Evolutionary conservation across 305 asterid species (phyloP), one percentile per base, ranked within the genome.

Genomic region (Fraxinus sp.): DNA sequence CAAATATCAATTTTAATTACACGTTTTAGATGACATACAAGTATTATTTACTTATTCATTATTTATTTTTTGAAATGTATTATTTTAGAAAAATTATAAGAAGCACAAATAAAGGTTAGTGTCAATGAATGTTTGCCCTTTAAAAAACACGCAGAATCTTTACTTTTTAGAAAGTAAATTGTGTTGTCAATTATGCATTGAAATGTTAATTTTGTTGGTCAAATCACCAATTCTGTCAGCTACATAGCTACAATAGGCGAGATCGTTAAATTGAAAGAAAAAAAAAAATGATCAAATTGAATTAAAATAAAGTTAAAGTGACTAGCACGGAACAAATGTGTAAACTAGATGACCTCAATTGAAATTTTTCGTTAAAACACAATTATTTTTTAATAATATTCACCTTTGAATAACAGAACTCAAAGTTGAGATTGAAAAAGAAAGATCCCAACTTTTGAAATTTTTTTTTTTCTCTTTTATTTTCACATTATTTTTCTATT

Each of bases 401-500:
- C 28, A 74, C 59, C n/a, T 72, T 78, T 74, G 81, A 84, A 62
- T 37, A 75, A 28, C 36, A 46, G 30, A 71, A 55, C 11, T 46
- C 75, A 72, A 62, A 84, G 76, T 71, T 16, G 76, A n/a, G 8
- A 55, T 75, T 52, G 57, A 32, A 77, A 72, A 83, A 78, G 79
- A 78, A 78, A 78, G 64, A 78, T 78, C 79, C 39, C 82, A 83
- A 64, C 81, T 39, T 22, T 80, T 66, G 0, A 28, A 28, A 28
- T 28, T 35, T 35, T 35, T 46, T 39, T 55, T 77, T 24, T 77
- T 77, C 5, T 7, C 28, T 62, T 22, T 62, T 18, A 22, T 46
- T 80, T 24, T 43, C 75, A 37, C 46, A 9, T 77, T 80, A 80
- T 49, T 77, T 43, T 72, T 77, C 57, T 57, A 64, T 78, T 52